Percentiles rank a stretch among this genome's conserved stretches.
These are phyloP conservation scores for Tetratostichococcus sp. DNA, from an alignment of 139 green algal genomes.

Conservation along the genomic window DNA sequence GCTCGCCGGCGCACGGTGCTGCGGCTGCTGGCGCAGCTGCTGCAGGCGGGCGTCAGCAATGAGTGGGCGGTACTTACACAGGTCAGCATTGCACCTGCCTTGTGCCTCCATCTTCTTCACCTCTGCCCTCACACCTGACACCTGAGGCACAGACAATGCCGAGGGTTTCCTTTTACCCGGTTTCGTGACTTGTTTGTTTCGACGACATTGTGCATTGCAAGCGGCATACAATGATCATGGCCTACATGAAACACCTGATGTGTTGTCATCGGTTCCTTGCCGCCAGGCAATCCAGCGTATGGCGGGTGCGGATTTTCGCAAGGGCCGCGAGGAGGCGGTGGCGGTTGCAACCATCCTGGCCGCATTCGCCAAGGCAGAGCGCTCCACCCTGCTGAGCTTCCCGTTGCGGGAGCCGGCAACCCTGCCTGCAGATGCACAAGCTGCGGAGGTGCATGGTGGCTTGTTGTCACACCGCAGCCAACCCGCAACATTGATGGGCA, in stretches of 20 bases:
- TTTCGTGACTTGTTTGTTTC: too few species aligned
- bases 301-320: slow-evolving; percentile 29
- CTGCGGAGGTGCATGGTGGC: background rate
- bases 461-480: background rate
- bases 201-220: too few species aligned
- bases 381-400: slow-evolving; percentile 62
- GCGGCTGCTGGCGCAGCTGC: slow-evolving; percentile 82
- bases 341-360: slow-evolving; percentile 62
- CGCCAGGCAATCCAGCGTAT: slow-evolving; percentile 46
- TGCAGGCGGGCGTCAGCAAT: slow-evolving; percentile 59
- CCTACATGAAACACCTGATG: slow-evolving; percentile 8
- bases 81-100: background rate
- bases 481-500: too few species aligned
- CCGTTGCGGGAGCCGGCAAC: slow-evolving; percentile 13
- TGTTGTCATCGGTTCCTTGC: too few species aligned
- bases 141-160: too few species aligned
- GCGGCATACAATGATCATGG: too few species aligned
- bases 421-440: slow-evolving; percentile 13
- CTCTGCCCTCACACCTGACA: too few species aligned
- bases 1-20: slow-evolving; percentile 56
- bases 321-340: slow-evolving; percentile 49
- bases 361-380: slow-evolving; percentile 57
- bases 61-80: slow-evolving; percentile 36
- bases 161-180: too few species aligned
- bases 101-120: too few species aligned